Percentiles rank a stretch among this genome's conserved stretches.
phyloP scores from a whole-genome alignment of 495 filamentous ascomycete species.

The Penicillium nucicola region DNA sequence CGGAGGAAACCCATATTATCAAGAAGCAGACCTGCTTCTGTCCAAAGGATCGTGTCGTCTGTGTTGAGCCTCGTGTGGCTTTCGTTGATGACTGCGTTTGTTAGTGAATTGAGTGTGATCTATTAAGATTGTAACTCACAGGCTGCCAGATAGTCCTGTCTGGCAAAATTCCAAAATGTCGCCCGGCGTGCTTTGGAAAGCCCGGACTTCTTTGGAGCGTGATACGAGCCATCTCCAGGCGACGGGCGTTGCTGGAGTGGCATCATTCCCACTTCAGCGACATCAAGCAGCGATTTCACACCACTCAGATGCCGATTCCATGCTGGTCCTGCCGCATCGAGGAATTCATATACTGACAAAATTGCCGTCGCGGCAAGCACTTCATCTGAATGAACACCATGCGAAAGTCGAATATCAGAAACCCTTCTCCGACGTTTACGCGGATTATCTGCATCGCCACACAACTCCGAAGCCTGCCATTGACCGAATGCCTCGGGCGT shows the following conservation, averaged over 20 bases:
- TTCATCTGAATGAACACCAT: slow-evolving; percentile 54
- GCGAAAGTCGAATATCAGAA: slow-evolving; percentile 37
- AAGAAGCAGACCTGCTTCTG: slow-evolving; percentile 57
- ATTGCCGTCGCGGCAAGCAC: slow-evolving; percentile 61
- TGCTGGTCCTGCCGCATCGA: slow-evolving; percentile 57
- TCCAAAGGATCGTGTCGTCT: slow-evolving; percentile 58
- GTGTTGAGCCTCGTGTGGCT: slow-evolving; percentile 59
- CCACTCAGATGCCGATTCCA: slow-evolving; percentile 65
- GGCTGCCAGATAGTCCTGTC: slow-evolving; percentile 62
- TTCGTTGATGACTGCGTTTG: slow-evolving; percentile 55
- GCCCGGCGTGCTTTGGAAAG: slow-evolving; percentile 55
- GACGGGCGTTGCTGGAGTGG: slow-evolving; percentile 46
- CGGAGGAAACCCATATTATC: slow-evolving; percentile 52
- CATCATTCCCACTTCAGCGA: slow-evolving; percentile 63
- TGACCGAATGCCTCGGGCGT: slow-evolving; percentile 35
- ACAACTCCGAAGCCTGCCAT: slow-evolving; percentile 36
- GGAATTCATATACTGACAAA: slow-evolving; percentile 61
- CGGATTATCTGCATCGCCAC: slow-evolving; percentile 29
- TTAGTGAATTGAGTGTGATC: slow-evolving; percentile 1
- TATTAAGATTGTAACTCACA: slow-evolving; percentile 39
- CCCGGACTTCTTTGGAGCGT: slow-evolving; percentile 28
- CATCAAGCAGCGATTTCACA: slow-evolving; percentile 59
- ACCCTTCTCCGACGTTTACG: slow-evolving; percentile 39
- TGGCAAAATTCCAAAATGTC: slow-evolving; percentile 65
- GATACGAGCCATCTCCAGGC: slow-evolving; percentile 30